Percentiles rank a stretch among this genome's conserved stretches.
Evolutionary conservation across 2,329 filamentous ascomycete species (phyloP).

Genomic region (Penicillium sp.): DNA sequence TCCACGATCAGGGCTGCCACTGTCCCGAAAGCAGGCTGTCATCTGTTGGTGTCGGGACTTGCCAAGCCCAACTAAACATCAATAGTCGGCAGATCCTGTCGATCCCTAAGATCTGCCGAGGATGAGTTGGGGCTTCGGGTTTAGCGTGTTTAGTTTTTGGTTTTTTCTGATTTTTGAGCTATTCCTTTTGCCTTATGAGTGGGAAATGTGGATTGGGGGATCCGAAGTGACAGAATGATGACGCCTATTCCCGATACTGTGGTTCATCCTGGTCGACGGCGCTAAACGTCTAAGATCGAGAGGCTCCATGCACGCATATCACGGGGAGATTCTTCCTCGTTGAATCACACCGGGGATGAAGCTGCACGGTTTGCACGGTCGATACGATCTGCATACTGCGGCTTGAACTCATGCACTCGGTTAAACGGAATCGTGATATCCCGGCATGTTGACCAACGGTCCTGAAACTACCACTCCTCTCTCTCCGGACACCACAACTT

Average conservation of each 20-base stretch:
- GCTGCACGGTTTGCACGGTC: neutral
- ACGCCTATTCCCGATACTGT: conserved; percentile 9
- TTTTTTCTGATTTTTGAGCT: conserved; percentile 5
- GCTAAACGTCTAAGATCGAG: conserved; percentile 19
- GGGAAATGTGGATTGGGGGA: no score
- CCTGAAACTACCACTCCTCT: no score
- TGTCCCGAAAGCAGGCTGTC: conserved; percentile 1
- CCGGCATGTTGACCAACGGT: no score
- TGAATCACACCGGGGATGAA: neutral
- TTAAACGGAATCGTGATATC: no score
- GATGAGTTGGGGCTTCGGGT: neutral
- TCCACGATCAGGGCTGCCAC: no score
- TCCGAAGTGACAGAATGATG: conserved; percentile 8
- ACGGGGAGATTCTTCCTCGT: conserved; percentile 10
- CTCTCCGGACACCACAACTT: no score
- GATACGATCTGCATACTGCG: no score
- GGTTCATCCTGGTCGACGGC: conserved; percentile 15
- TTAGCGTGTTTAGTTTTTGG: conserved; percentile 12
- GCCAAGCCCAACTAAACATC: conserved; percentile 34
- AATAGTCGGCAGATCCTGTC: conserved; percentile 39
- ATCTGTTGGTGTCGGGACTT: conserved; percentile 6
- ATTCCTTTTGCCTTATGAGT: no score
- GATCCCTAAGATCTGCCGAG: conserved; percentile 32
- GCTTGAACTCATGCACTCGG: no score
- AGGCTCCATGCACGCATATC: conserved; percentile 22